These are phyloP conservation scores for Umbilicus rupestris DNA, from an alignment of 164 flowering plant species.

Conservation along the genomic window DNA sequence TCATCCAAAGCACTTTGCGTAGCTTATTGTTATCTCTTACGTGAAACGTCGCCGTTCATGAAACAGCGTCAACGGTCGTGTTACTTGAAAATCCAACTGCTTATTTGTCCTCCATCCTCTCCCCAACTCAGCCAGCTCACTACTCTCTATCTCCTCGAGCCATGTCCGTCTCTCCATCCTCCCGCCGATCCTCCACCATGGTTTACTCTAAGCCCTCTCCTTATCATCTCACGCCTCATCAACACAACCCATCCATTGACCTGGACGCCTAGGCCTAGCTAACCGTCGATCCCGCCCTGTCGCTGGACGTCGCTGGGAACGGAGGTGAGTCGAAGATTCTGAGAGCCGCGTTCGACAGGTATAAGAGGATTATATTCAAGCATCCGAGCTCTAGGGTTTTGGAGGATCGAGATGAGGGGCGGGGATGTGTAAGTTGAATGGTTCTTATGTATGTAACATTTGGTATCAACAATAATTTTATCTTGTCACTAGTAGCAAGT, in stretches of 20 bases:
- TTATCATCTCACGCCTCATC: not conserved
- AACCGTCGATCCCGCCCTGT: constrained; percentile 52
- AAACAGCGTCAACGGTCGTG: not conserved
- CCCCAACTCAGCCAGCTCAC: not conserved
- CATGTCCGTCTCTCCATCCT: not conserved
- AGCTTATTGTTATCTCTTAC: too few species aligned
- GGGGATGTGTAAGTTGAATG: too few species aligned
- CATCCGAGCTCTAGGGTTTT: constrained; percentile 21
- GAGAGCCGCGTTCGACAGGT: constrained; percentile 54
- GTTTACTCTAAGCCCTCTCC: not conserved
- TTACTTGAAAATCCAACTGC: not conserved
- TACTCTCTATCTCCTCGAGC: not conserved
- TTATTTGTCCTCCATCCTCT: not conserved
- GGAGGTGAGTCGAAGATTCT: constrained; percentile 50
- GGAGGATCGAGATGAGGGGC: constrained; percentile 11
- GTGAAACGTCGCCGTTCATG: not conserved
- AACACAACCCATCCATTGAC: not conserved
- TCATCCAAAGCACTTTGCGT: too few species aligned
- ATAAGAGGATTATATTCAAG: constrained; percentile 47
- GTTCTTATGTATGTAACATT: too few species aligned
- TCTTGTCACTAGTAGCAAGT: too few species aligned
- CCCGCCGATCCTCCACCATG: not conserved
- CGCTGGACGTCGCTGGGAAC: constrained; percentile 34
- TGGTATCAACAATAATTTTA: too few species aligned
- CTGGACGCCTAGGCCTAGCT: not conserved